Conservation (phyloP, 2,329 filamentous ascomycete genomes). For the Penicillium sp. region DNA sequence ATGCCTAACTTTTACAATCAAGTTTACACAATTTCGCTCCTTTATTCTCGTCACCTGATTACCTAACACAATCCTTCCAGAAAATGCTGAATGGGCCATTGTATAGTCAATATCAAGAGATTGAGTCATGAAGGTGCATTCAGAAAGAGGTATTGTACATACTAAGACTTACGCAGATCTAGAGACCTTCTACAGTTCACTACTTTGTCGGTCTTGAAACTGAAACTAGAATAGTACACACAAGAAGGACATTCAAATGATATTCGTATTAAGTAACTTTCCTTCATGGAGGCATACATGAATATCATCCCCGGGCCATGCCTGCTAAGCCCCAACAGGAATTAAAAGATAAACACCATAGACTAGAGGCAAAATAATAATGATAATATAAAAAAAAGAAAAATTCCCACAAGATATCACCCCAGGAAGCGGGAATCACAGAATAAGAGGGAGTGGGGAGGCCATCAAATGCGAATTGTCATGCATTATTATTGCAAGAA, state of each 20-base stretch:
- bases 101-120: too few species aligned
- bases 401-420: conserved; percentile 21
- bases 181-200: not conserved
- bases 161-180: too few species aligned
- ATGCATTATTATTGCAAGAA: conserved; percentile 24
- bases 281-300: conserved; percentile 38
- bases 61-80: not conserved
- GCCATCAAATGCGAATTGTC: conserved; percentile 22
- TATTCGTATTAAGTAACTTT: conserved; percentile 31
- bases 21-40: not conserved
- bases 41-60: not conserved
- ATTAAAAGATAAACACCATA: conserved; percentile 5
- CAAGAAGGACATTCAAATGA: conserved; percentile 16
- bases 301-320: conserved; percentile 25
- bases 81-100: too few species aligned
- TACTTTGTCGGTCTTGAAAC: not conserved
- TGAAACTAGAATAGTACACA: not conserved
- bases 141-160: too few species aligned
- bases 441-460: conserved; percentile 14
- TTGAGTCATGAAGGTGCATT: too few species aligned
- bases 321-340: conserved; percentile 13
- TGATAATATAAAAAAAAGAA: too few species aligned
- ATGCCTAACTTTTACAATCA: not conserved
- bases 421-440: conserved; percentile 21
- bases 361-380: conserved; percentile 1